phyloP scores from a whole-genome alignment of 371 early-diverging fungal genomes.

The Mucor irregularis region DNA sequence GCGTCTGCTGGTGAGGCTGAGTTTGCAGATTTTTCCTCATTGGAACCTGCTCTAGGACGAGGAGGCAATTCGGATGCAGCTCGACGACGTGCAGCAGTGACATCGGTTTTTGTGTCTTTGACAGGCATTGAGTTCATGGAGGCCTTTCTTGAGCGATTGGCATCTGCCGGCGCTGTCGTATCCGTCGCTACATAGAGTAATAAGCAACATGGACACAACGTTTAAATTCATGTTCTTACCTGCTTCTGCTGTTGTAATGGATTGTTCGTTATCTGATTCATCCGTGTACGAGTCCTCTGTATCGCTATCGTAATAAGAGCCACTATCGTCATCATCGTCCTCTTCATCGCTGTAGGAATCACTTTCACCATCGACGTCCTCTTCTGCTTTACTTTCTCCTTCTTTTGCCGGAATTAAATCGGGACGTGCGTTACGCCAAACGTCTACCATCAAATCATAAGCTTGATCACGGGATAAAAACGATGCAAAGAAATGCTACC shows the following conservation, averaged over 20 bases:
- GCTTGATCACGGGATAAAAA: slow-evolving; percentile 82
- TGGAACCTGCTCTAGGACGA: slow-evolving; percentile 20
- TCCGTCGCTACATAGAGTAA: background rate
- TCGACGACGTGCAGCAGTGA: slow-evolving; percentile 8
- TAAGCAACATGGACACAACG: too few relatives aligned
- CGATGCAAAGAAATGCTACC: slow-evolving; percentile 79
- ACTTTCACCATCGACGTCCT: slow-evolving; percentile 6
- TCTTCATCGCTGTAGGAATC: background rate
- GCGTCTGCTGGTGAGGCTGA: background rate
- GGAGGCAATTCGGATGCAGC: slow-evolving; percentile 25
- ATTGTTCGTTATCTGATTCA: background rate
- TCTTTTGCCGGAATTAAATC: background rate
- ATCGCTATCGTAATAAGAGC: slow-evolving; percentile 5
- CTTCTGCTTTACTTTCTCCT: background rate
- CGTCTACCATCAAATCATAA: slow-evolving; percentile 63
- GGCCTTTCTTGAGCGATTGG: too few relatives aligned
- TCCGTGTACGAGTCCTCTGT: slow-evolving; percentile 7
- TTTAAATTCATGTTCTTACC: background rate
- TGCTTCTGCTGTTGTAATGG: background rate
- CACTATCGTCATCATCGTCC: slow-evolving; percentile 1
- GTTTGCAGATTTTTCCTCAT: background rate
- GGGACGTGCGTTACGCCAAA: slow-evolving; percentile 49
- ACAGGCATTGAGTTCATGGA: background rate
- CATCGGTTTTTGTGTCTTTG: too few relatives aligned
- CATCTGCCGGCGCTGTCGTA: background rate